Base-by-base conservation (phyloP, 352 stramenopile species). In the Globisporangium mamillatum region DNA sequence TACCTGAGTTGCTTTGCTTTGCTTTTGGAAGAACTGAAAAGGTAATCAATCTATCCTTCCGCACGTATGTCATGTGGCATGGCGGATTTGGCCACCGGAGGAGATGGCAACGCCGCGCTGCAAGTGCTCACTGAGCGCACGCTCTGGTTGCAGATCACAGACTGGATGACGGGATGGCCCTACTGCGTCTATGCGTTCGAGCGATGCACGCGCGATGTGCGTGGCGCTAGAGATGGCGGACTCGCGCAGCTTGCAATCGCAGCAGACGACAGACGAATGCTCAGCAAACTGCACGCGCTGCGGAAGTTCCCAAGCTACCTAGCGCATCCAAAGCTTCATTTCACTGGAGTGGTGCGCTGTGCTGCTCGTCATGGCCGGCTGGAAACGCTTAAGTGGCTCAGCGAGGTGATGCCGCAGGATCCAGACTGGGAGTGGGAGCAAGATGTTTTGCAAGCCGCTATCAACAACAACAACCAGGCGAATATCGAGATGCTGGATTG, bases 401-500 rank as follows among this genome's bases (percentile, higher is more conserved):
- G 29, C 27, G 55, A 60, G 55, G 18, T 46, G 27, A 44, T 60
- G 55, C 29, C 55, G 20, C 55, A 44, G 18, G 55, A 60, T 41
- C 8, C 29, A n/a, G 29, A 46, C 18, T 60, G 55, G 55, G 55
- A 60, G 9, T 60, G 27, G 55, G 55, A 60, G 29, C 55, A 60
- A 46, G 55, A 60, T 27, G 8, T 60, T 4, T 29, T 60, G 16
- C 55, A 60, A 36, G 55, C 55, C 6, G 55, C 55, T 12, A 18
- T 44, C 55, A 60, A 60, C 18, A 60, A 34, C 29, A 52, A 24
- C 44, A 52, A 20, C 18, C 44, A 52, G 1, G 5, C 3, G 7
- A 20, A 46, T 36, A 24, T 44, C 20, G 55, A 60, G 7, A 46
- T 46, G 29, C 29, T 60, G 27, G 55, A 46, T 9, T 60, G 55